A percentile compares a stretch with the other conserved stretches of the same genome.
These are phyloP conservation scores for Jackrogersella multiformis DNA, from an alignment of 495 filamentous ascomycete genomes.

Conservation along the genomic window DNA sequence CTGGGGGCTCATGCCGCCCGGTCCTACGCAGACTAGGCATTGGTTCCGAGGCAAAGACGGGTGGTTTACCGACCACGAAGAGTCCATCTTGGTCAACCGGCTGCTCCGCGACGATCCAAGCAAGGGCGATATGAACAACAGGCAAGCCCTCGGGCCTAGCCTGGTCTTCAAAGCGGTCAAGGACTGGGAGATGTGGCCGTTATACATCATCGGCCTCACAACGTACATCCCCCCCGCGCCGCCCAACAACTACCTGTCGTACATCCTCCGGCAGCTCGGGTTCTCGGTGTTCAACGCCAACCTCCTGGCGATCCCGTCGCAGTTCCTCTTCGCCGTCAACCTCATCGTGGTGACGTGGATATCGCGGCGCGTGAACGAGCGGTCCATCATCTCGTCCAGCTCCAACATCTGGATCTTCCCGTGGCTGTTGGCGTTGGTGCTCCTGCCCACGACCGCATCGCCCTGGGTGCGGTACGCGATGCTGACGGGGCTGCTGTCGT, in stretches of 20 bases:
- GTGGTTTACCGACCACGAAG: conserved; percentile 71
- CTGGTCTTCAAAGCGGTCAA: conserved; percentile 59
- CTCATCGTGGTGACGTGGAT: conserved; percentile 62
- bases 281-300: conserved; percentile 65
- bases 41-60: conserved; percentile 64
- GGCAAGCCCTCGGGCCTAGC: conserved; percentile 56
- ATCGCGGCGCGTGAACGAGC: conserved; percentile 63
- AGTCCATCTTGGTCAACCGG: conserved; percentile 67
- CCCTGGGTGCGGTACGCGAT: conserved; percentile 65
- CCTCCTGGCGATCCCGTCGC: conserved; percentile 61
- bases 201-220: conserved; percentile 65
- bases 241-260: conserved; percentile 57
- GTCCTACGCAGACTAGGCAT: conserved; percentile 60
- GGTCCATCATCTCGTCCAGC: conserved; percentile 61
- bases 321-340: conserved; percentile 57
- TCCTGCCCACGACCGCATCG: conserved; percentile 47
- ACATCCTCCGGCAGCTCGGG: conserved; percentile 60
- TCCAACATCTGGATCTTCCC: conserved; percentile 66
- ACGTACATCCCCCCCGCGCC: conserved; percentile 62
- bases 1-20: conserved; percentile 63
- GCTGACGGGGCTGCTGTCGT: conserved; percentile 62
- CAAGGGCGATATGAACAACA: conserved; percentile 72
- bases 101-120: conserved; percentile 70
- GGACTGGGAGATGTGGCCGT: conserved; percentile 68
- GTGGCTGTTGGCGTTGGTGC: conserved; percentile 62